A percentile compares a stretch with the other conserved stretches of the same genome.
phyloP scores from a whole-genome alignment of 2,329 filamentous ascomycete species.

The Fulvia fulva region DNA sequence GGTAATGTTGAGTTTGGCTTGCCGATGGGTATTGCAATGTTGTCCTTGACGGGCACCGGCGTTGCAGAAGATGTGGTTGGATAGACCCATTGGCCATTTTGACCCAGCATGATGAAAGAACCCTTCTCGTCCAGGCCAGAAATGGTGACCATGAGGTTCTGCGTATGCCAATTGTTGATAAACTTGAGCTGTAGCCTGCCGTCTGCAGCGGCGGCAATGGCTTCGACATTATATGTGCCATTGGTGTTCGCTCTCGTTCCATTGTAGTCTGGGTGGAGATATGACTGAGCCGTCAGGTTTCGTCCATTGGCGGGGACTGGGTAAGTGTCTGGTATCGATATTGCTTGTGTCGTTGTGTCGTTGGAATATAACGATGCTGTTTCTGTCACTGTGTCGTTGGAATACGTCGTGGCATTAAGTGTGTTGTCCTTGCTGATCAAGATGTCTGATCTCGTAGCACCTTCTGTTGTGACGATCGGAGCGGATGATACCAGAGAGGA shows the following conservation, averaged over 20 bases:
- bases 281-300: neutral
- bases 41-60: constrained; percentile 36
- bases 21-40: constrained; percentile 42
- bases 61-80: constrained; percentile 36
- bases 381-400: no score
- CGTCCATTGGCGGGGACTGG: neutral
- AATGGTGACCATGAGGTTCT: constrained; percentile 42
- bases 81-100: constrained; percentile 41
- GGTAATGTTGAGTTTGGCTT: constrained; percentile 35
- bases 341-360: neutral
- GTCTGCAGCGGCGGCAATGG: neutral
- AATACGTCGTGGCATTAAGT: constrained; percentile 20
- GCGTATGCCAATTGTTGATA: constrained; percentile 42
- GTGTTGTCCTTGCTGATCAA: constrained; percentile 19
- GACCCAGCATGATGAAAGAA: constrained; percentile 41
- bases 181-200: constrained; percentile 27
- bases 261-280: neutral
- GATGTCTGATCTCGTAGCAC: neutral
- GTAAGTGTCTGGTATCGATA: neutral
- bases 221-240: neutral
- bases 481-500: neutral
- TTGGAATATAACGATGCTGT: no score
- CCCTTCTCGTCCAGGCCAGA: constrained; percentile 41
- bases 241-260: neutral
- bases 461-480: constrained; percentile 4